A percentile compares a stretch with the other conserved stretches of the same genome.
phyloP scores from a whole-genome alignment of 1,284 basidiomycete species.

The Cryptococcus sp. region DNA sequence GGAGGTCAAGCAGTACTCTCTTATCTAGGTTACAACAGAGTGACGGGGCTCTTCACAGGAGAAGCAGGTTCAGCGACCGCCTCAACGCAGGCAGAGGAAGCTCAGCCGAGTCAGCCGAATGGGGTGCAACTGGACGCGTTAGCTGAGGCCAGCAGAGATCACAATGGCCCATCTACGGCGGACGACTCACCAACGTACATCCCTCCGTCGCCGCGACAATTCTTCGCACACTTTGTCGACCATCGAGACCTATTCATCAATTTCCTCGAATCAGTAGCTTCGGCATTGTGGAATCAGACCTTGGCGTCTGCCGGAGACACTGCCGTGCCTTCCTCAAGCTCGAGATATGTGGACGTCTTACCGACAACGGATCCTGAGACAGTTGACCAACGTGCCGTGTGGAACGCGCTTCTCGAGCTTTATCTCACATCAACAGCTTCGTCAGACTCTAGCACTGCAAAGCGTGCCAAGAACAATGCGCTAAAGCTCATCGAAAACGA shows the following conservation, averaged over 20 bases:
- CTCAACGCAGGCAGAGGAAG: conserved; percentile 20
- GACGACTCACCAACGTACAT: conserved; percentile 48
- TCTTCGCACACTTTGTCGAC: conserved; percentile 93
- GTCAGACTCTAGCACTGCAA: conserved; percentile 26
- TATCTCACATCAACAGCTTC: conserved; percentile 68
- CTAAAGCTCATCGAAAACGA: conserved; percentile 64
- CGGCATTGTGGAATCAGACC: conserved; percentile 75
- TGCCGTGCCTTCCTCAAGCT: neutral
- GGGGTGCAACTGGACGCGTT: conserved; percentile 53
- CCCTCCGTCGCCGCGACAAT: conserved; percentile 77
- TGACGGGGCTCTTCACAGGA: conserved; percentile 43
- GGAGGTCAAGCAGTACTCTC: conserved; percentile 68
- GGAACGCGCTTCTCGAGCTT: conserved; percentile 94
- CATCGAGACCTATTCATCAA: conserved; percentile 78
- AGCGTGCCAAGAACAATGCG: conserved; percentile 59
- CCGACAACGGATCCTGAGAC: conserved; percentile 65
- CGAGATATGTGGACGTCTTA: conserved; percentile 10
- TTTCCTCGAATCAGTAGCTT: conserved; percentile 86
- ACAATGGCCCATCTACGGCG: conserved; percentile 24
- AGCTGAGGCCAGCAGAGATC: neutral
- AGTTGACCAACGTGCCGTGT: conserved; percentile 78
- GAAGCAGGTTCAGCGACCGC: conserved; percentile 45
- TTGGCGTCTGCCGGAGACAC: conserved; percentile 46
- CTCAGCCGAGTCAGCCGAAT: conserved; percentile 1
- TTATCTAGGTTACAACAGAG: conserved; percentile 71